These are phyloP conservation scores for Termitomyces heimii DNA, from an alignment of 768 basidiomycete species.

Conservation along the genomic window DNA sequence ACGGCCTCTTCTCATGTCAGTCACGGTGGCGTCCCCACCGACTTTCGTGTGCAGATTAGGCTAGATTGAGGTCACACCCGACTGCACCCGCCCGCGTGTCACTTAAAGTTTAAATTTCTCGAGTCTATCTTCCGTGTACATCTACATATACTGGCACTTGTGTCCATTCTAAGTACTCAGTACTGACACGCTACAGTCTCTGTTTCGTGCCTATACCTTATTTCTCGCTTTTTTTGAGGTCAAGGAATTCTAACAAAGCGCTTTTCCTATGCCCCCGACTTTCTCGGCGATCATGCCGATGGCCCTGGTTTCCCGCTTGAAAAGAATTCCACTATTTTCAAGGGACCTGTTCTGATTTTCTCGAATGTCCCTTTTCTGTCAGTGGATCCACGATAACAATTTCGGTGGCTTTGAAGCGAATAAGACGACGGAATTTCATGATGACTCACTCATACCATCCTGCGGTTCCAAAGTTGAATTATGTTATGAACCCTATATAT, in stretches of 20 bases:
- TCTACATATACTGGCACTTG: neutral
- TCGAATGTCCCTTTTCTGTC: neutral
- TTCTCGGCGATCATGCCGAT: neutral
- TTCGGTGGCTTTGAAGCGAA: neutral
- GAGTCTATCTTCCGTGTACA: neutral
- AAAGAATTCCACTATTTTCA: neutral
- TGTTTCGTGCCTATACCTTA: neutral
- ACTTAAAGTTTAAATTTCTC: neutral
- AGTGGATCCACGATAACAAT: neutral
- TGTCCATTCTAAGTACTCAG: too few relatives aligned
- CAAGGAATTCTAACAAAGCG: neutral
- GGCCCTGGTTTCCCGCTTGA: neutral
- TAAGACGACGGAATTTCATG: neutral
- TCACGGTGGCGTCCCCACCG: constrained; percentile 1
- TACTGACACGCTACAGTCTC: neutral
- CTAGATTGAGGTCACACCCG: constrained; percentile 7
- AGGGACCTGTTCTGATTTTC: neutral
- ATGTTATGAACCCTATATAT: neutral
- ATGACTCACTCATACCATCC: neutral
- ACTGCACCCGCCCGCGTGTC: neutral
- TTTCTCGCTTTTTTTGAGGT: neutral
- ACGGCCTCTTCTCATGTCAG: constrained; percentile 13
- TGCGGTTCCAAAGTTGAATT: neutral
- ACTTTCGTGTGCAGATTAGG: constrained; percentile 5
- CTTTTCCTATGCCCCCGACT: neutral